These are phyloP conservation scores for Fusarium torreyae DNA, from an alignment of 2,329 filamentous ascomycete genomes.

Conservation along the genomic window DNA sequence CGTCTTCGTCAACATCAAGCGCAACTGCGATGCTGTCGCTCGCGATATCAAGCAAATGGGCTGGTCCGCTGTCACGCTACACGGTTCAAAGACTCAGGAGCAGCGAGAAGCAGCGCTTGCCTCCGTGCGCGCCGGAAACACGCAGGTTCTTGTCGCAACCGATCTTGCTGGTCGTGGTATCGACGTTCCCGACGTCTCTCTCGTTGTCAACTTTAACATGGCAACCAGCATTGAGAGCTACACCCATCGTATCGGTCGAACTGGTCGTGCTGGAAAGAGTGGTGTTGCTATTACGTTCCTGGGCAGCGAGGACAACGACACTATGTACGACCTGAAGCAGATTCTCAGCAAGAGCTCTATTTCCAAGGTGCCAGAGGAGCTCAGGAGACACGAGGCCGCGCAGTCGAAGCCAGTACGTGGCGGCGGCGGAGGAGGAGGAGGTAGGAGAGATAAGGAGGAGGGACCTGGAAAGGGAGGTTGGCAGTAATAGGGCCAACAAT, in stretches of 20 bases:
- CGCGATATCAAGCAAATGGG: slow-evolving; percentile 96
- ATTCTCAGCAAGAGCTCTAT: slow-evolving; percentile 94
- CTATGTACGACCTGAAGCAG: slow-evolving; percentile 94
- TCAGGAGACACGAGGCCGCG: slow-evolving; percentile 90
- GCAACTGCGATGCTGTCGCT: slow-evolving; percentile 96
- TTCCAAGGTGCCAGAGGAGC: slow-evolving; percentile 90
- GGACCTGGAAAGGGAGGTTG: slow-evolving; percentile 47
- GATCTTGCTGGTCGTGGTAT: slow-evolving; percentile 98
- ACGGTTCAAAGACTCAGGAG: slow-evolving; percentile 97
- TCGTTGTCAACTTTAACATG: slow-evolving; percentile 99
- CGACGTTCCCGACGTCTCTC: slow-evolving; percentile 91
- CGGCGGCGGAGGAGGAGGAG: slow-evolving; percentile 27
- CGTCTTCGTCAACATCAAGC: slow-evolving; percentile 99
- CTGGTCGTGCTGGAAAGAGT: slow-evolving; percentile 95
- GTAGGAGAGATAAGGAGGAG: slow-evolving; percentile 52
- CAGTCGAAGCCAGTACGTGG: slow-evolving; percentile 79
- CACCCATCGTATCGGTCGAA: slow-evolving; percentile 96
- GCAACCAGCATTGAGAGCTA: slow-evolving; percentile 92
- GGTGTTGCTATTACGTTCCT: slow-evolving; percentile 97
- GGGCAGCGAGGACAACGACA: slow-evolving; percentile 89
- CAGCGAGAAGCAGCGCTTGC: slow-evolving; percentile 94
- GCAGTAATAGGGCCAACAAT: slow-evolving; percentile 25
- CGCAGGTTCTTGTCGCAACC: slow-evolving; percentile 93
- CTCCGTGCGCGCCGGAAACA: slow-evolving; percentile 84
- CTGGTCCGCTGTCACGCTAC: slow-evolving; percentile 89